A percentile compares a stretch with the other conserved stretches of the same genome.
phyloP scores from a whole-genome alignment of 1,284 basidiomycete genomes.

The Cutaneotrichosporon cavernicola region DNA sequence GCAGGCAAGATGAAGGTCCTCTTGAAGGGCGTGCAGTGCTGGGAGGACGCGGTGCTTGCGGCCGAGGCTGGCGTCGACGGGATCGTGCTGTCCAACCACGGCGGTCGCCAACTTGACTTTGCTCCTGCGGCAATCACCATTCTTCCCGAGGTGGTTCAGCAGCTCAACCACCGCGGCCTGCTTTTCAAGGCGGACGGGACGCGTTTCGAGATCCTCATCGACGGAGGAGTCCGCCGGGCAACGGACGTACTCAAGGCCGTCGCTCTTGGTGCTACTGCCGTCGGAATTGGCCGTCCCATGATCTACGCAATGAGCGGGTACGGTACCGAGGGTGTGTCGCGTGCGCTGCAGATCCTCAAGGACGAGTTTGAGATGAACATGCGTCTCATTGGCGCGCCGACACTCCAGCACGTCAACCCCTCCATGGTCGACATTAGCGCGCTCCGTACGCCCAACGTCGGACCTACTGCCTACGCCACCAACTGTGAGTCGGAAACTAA shows the following conservation, averaged over 20 bases:
- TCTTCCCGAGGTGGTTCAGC: constrained; percentile 77
- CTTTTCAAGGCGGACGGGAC: constrained; percentile 42
- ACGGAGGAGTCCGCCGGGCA: constrained; percentile 86
- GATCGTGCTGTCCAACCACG: constrained; percentile 63
- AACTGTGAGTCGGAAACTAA: constrained; percentile 57
- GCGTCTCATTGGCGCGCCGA: constrained; percentile 78
- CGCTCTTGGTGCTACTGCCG: constrained; percentile 83
- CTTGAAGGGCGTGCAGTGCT: constrained; percentile 88
- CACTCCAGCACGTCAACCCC: constrained; percentile 71
- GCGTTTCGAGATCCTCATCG: constrained; percentile 84
- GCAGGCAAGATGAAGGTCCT: constrained; percentile 84
- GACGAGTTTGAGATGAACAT: constrained; percentile 95
- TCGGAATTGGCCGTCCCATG: constrained; percentile 71
- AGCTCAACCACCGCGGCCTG: constrained; percentile 66
- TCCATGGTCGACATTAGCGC: constrained; percentile 80
- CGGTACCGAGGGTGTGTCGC: constrained; percentile 74
- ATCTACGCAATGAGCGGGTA: constrained; percentile 87
- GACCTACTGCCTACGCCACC: constrained; percentile 67
- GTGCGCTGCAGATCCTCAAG: constrained; percentile 74
- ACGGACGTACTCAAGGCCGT: constrained; percentile 91
- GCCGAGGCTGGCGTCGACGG: constrained; percentile 79
- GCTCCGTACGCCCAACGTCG: constrained; percentile 61
- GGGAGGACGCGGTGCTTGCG: constrained; percentile 89
- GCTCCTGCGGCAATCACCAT: constrained; percentile 86
- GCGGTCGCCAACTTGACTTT: constrained; percentile 85